Conservation (phyloP, 2,329 filamentous ascomycete genomes). For the Gnomoniopsis sp. region DNA sequence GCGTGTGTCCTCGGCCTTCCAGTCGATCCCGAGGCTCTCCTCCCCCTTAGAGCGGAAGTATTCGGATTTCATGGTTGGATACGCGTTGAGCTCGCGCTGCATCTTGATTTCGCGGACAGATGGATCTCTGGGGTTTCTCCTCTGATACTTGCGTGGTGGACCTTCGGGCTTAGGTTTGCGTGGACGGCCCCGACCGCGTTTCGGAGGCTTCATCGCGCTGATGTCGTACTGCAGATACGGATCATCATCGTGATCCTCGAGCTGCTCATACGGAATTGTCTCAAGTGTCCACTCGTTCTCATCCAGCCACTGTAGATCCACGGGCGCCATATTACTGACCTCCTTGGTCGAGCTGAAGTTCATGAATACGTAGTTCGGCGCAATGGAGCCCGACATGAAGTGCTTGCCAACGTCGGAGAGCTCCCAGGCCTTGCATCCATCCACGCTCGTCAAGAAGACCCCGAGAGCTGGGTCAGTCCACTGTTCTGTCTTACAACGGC, state of each 20-base stretch:
- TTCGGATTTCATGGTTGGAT: slow-evolving; percentile 29
- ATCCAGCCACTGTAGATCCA: slow-evolving; percentile 33
- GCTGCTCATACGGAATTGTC: slow-evolving; percentile 39
- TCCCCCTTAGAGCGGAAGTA: slow-evolving; percentile 29
- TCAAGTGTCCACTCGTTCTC: slow-evolving; percentile 38
- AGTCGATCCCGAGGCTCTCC: slow-evolving; percentile 33
- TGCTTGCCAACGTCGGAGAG: slow-evolving; percentile 33
- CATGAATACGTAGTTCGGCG: slow-evolving; percentile 37
- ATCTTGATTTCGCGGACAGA: slow-evolving; percentile 26
- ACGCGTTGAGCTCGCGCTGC: slow-evolving; percentile 30
- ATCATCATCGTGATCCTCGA: slow-evolving; percentile 29
- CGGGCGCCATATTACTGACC: slow-evolving; percentile 23
- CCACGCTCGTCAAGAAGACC: slow-evolving; percentile 30
- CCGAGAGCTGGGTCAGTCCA: slow-evolving; percentile 27
- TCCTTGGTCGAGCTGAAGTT: slow-evolving; percentile 28
- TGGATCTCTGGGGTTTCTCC: slow-evolving; percentile 15
- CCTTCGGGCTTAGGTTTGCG: not conserved
- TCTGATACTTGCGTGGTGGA: slow-evolving; percentile 14
- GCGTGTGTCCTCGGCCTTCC: slow-evolving; percentile 42
- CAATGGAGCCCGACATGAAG: slow-evolving; percentile 30
- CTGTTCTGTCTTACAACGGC: slow-evolving; percentile 19
- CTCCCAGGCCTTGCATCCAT: slow-evolving; percentile 45
- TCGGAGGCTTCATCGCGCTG: not conserved
- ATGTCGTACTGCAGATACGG: slow-evolving; percentile 20
- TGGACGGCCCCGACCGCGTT: slow-evolving; percentile 10